Conservation (phyloP, 768 basidiomycete genomes). For the Trametes gibbosa region DNA sequence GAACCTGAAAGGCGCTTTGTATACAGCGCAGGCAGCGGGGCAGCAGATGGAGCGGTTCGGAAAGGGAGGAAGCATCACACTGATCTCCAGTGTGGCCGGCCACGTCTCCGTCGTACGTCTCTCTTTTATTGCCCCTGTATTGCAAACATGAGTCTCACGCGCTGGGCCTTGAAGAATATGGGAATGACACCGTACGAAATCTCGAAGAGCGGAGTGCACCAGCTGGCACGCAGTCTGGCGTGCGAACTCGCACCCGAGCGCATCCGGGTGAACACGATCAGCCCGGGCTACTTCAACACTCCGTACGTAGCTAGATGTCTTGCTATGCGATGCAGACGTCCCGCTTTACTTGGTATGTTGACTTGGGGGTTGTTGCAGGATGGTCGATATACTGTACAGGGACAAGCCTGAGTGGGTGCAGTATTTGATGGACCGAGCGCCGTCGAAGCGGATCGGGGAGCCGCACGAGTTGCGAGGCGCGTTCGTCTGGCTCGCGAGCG, state of each 20-base stretch:
- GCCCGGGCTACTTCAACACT: constrained; percentile 70
- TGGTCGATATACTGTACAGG: constrained; percentile 61
- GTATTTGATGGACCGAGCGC: constrained; percentile 62
- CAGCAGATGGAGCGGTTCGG: constrained; percentile 34
- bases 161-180: constrained; percentile 48
- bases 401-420: constrained; percentile 48
- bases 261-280: constrained; percentile 71
- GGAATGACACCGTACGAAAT: constrained; percentile 48
- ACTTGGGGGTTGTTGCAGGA: background rate
- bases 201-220: constrained; percentile 69
- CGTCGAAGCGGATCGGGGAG: constrained; percentile 53
- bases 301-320: constrained; percentile 41
- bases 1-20: constrained; percentile 46
- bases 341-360: background rate
- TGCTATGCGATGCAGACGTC: too few relatives aligned
- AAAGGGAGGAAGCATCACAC: constrained; percentile 36
- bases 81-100: constrained; percentile 42
- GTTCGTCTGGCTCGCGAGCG: constrained; percentile 44
- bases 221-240: constrained; percentile 76
- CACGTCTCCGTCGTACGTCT: constrained; percentile 5
- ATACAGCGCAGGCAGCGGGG: constrained; percentile 35
- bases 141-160: constrained; percentile 62
- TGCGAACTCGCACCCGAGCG: constrained; percentile 62
- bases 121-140: constrained; percentile 24
- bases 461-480: constrained; percentile 70